Conservation (phyloP, 108 stramenopile species). For the Cyclotella cryptica region DNA sequence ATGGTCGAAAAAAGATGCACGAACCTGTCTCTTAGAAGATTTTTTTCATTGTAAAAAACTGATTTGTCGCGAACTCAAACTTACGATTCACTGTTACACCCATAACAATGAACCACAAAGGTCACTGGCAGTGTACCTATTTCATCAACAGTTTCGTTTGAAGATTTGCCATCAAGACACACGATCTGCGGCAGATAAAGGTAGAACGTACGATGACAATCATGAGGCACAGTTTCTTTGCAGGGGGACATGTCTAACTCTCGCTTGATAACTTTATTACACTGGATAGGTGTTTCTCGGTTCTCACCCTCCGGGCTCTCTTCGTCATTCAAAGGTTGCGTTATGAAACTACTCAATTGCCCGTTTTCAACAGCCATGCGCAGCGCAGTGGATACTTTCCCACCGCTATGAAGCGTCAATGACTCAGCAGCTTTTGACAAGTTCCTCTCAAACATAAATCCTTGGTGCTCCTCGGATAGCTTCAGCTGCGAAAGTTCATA, state of each 20-base stretch:
- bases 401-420: constrained; percentile 73
- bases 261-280: constrained; percentile 34
- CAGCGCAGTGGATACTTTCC: constrained; percentile 71
- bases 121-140: constrained; percentile 51
- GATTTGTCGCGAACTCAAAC: constrained; percentile 1
- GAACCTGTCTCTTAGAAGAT: background rate
- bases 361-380: constrained; percentile 59
- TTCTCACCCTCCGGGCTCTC: background rate
- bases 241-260: constrained; percentile 29
- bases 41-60: background rate
- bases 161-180: constrained; percentile 9
- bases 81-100: constrained; percentile 36
- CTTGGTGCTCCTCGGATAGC: constrained; percentile 83
- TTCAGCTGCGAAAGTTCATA: constrained; percentile 37
- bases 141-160: background rate
- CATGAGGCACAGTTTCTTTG: constrained; percentile 30
- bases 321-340: background rate
- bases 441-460: constrained; percentile 79
- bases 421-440: constrained; percentile 49
- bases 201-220: constrained; percentile 39
- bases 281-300: constrained; percentile 15
- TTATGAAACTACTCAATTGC: constrained; percentile 12
- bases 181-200: constrained; percentile 32
- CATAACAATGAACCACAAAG: constrained; percentile 64
- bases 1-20: background rate